Evolutionary conservation across 2,329 filamentous ascomycete genomes (phyloP).

Genomic region (Trichoderma cornu-damae): DNA sequence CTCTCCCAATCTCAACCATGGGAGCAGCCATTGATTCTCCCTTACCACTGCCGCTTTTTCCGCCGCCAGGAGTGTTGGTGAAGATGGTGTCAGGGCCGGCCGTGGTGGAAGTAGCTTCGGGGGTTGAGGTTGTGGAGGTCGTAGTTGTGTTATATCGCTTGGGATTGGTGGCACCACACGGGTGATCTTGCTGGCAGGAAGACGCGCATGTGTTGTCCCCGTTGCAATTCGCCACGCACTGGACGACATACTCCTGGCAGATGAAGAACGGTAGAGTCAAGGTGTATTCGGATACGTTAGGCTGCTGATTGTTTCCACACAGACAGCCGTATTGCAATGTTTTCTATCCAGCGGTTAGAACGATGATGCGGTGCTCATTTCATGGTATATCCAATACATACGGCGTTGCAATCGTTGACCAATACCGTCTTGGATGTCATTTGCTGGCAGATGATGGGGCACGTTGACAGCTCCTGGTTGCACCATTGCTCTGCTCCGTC

Average conservation of each 20-base stretch:
- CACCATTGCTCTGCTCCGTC: constrained; percentile 57
- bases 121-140: constrained; percentile 38
- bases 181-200: constrained; percentile 60
- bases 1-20: constrained; percentile 33
- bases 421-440: constrained; percentile 45
- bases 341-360: constrained; percentile 36
- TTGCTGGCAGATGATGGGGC: constrained; percentile 69
- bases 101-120: constrained; percentile 34
- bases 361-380: neutral
- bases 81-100: constrained; percentile 34
- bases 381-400: constrained; percentile 33
- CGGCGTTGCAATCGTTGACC: constrained; percentile 63
- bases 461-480: constrained; percentile 54
- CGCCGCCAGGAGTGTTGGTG: constrained; percentile 27
- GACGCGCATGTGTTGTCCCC: constrained; percentile 53
- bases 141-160: constrained; percentile 50
- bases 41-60: constrained; percentile 19
- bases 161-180: constrained; percentile 66
- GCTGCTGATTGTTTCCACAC: constrained; percentile 60
- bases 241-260: constrained; percentile 65
- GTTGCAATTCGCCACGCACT: constrained; percentile 59
- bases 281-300: constrained; percentile 72
- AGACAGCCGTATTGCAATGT: constrained; percentile 65
- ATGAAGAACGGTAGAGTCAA: constrained; percentile 73
- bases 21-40: constrained; percentile 29